phyloP scores from a whole-genome alignment of 2,329 filamentous ascomycete genomes.

The Arthrinium puccinioides region DNA sequence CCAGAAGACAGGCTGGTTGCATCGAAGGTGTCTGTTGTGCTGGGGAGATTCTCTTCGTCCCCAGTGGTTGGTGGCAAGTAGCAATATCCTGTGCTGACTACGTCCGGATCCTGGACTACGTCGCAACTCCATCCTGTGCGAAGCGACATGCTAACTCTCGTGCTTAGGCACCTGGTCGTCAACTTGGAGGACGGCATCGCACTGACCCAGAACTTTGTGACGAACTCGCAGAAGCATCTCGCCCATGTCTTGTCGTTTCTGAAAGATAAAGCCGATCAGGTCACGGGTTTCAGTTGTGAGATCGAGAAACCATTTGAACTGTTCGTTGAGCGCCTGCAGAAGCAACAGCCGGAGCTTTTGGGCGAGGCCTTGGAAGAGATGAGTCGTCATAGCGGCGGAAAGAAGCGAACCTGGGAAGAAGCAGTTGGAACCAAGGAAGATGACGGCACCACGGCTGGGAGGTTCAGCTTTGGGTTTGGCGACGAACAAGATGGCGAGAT shows the following conservation, averaged over 20 bases:
- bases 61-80: slow-evolving; percentile 73
- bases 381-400: slow-evolving; percentile 53
- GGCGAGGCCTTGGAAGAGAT: slow-evolving; percentile 57
- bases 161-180: slow-evolving; percentile 74
- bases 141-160: too few species aligned
- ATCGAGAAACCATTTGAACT: slow-evolving; percentile 66
- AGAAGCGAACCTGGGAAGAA: slow-evolving; percentile 82
- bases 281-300: slow-evolving; percentile 74
- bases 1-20: slow-evolving; percentile 68
- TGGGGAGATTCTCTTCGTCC: slow-evolving; percentile 87
- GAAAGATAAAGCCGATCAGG: slow-evolving; percentile 72
- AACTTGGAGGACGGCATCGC: slow-evolving; percentile 82
- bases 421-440: slow-evolving; percentile 53
- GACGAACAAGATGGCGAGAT: slow-evolving; percentile 41
- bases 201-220: slow-evolving; percentile 93
- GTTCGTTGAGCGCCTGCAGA: slow-evolving; percentile 63
- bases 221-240: slow-evolving; percentile 54
- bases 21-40: slow-evolving; percentile 76
- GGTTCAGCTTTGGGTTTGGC: slow-evolving; percentile 49
- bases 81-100: background rate
- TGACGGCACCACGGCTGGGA: slow-evolving; percentile 21
- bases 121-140: background rate
- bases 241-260: slow-evolving; percentile 73
- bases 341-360: slow-evolving; percentile 59
- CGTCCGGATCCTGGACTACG: background rate